Evolutionary conservation across 2,329 filamentous ascomycete species (phyloP), one percentile per base, ranked within the genome.

Genomic region (Curvularia eragrostidis): DNA sequence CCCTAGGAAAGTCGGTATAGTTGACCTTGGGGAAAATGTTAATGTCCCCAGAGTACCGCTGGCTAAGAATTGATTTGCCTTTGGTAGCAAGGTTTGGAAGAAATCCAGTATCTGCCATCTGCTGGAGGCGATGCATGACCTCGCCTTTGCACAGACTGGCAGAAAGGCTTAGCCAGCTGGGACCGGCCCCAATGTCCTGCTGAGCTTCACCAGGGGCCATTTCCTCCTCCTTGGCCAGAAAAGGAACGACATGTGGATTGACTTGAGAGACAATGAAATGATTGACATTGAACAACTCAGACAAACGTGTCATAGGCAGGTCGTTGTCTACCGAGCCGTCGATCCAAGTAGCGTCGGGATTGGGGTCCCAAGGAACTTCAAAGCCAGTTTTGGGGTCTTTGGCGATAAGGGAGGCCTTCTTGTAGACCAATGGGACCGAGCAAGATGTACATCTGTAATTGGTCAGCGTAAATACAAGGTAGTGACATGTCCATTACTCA

Each of bases 261-360:
- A 97, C 93, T 74, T 98, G 94, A 0, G 93, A 97, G 18, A 97
- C 94, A 65, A 98, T 97, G 72, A 97, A 97, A 74, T 97, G 94
- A 71, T 97, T 97, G 73, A 97, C 93, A 71, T 97, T 97, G 81
- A 97, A 97, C 90, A 97, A 93, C 72, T 97, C 93, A 0, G 93
- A 88, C 15, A 98, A 82, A 1, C 91, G 87, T 19, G 89, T 92
- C 87, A 96, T 96, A 1, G 94, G 94, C 2, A 98, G 81, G 75
- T 98, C 94, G 58, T 95, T 95, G 73, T 97, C 93, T 21, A 98
- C 91, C 0, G 93, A 97, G 1, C 94, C 94, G 73, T 98, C 94
- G 50, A 98, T 96, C 85, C 91, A 97, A 63, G 87, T 87, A 6
- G 71, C 71, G 72, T 93, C 90, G 26, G 91, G 89, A 3, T 89